phyloP scores from a whole-genome alignment of 768 basidiomycete genomes.

The Piloderma croceum region DNA sequence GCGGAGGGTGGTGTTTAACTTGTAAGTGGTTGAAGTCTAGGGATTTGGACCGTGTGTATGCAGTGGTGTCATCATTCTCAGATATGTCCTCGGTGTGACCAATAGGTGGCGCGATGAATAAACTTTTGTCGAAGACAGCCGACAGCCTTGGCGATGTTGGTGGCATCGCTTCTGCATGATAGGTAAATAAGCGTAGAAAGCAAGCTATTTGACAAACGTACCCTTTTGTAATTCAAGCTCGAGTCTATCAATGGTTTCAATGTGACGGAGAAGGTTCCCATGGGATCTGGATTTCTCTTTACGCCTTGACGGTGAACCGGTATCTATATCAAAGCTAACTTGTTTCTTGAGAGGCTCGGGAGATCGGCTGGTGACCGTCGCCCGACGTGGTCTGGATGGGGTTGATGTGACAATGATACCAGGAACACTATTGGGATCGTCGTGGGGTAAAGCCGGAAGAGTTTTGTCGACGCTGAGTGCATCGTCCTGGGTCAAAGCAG shows the following conservation, averaged over 20 bases:
- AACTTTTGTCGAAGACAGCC: slow-evolving; percentile 58
- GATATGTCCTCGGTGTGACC: slow-evolving; percentile 37
- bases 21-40: slow-evolving; percentile 46
- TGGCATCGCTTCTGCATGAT: slow-evolving; percentile 27
- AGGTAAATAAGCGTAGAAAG: slow-evolving; percentile 5
- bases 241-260: slow-evolving; percentile 58
- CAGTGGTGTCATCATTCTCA: too few relatives aligned
- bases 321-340: slow-evolving; percentile 29
- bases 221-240: slow-evolving; percentile 62
- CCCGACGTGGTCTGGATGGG: slow-evolving; percentile 38
- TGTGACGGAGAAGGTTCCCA: slow-evolving; percentile 59
- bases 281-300: slow-evolving; percentile 65
- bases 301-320: slow-evolving; percentile 53
- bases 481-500: too few relatives aligned
- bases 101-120: slow-evolving; percentile 57
- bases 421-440: too few relatives aligned
- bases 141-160: slow-evolving; percentile 51
- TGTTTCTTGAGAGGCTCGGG: slow-evolving; percentile 37
- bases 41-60: too few relatives aligned
- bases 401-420: slow-evolving; percentile 30
- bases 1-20: slow-evolving; percentile 60
- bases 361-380: slow-evolving; percentile 64
- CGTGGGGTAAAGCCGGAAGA: too few relatives aligned
- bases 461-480: too few relatives aligned
- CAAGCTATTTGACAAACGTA: slow-evolving; percentile 28